These are phyloP conservation scores for Sugiyamaella neomexicana DNA, from an alignment of 1,139 yeast genomes.

Conservation along the genomic window DNA sequence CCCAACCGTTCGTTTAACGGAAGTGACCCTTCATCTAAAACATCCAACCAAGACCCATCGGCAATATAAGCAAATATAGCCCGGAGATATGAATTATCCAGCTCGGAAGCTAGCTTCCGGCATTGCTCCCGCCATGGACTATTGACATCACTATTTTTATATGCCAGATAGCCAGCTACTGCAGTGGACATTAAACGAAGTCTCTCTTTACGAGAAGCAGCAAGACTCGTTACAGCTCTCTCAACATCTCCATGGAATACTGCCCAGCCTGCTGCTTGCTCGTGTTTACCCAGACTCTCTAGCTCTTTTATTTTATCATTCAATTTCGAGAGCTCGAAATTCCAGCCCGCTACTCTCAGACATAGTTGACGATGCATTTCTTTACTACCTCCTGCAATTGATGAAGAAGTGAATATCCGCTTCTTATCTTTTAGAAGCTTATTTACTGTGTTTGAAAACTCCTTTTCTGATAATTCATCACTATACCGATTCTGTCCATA, in stretches of 20 bases:
- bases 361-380: slow-evolving; percentile 67
- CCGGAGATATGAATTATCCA: slow-evolving; percentile 84
- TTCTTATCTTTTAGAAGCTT: slow-evolving; percentile 33
- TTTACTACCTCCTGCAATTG: slow-evolving; percentile 30
- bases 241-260: slow-evolving; percentile 88
- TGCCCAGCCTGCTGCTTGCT: slow-evolving; percentile 98
- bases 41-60: slow-evolving; percentile 96
- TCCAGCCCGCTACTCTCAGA: slow-evolving; percentile 89
- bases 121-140: slow-evolving; percentile 95
- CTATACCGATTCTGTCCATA: slow-evolving; percentile 45
- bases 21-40: slow-evolving; percentile 81
- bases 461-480: slow-evolving; percentile 28
- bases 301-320: slow-evolving; percentile 65
- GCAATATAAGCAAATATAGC: slow-evolving; percentile 94
- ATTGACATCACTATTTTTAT: slow-evolving; percentile 58
- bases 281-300: slow-evolving; percentile 61
- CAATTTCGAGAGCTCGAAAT: slow-evolving; percentile 71
- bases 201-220: slow-evolving; percentile 57
- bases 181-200: slow-evolving; percentile 87
- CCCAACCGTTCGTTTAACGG: slow-evolving; percentile 89
- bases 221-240: slow-evolving; percentile 72
- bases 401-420: slow-evolving; percentile 39
- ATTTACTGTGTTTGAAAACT: slow-evolving; percentile 29
- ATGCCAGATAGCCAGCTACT: slow-evolving; percentile 87
- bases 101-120: slow-evolving; percentile 77